Evolutionary conservation across 768 basidiomycete species (phyloP).

Genomic region (Panellus pusillus): DNA sequence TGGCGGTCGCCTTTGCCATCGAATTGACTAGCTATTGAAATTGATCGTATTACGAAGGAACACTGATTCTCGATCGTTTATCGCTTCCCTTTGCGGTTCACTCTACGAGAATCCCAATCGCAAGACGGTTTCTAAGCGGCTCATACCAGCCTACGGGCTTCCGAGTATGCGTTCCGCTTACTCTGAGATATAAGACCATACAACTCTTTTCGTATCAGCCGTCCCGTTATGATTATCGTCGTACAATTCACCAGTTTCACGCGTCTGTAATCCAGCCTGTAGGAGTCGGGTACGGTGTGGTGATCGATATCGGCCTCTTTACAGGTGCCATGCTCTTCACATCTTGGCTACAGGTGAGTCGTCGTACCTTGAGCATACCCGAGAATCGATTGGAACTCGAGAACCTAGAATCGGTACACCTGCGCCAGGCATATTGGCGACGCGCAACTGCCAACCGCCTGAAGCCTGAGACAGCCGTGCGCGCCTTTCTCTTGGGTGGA

Average conservation of each 20-base stretch:
- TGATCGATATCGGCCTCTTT: constrained; percentile 15
- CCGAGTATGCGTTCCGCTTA: too few relatives aligned
- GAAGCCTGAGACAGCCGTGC: constrained; percentile 50
- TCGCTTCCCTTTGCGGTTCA: too few relatives aligned
- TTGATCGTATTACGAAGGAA: too few relatives aligned
- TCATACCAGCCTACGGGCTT: too few relatives aligned
- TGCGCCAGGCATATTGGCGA: constrained; percentile 47
- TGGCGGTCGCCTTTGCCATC: constrained; percentile 23
- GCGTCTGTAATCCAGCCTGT: constrained; percentile 5
- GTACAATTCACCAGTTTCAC: not conserved
- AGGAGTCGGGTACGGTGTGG: constrained; percentile 14
- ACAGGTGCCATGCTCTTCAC: constrained; percentile 6
- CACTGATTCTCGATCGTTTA: too few relatives aligned
- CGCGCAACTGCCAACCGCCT: constrained; percentile 54
- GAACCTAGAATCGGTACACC: constrained; percentile 9
- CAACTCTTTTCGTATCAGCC: too few relatives aligned
- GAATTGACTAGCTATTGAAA: constrained; percentile 17
- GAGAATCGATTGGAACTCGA: not conserved
- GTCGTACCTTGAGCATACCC: not conserved
- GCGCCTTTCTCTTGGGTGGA: constrained; percentile 54
- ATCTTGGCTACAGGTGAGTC: constrained; percentile 6
- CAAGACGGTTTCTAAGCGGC: too few relatives aligned
- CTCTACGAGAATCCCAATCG: not conserved
- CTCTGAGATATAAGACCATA: too few relatives aligned
- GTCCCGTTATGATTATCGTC: not conserved